Percentiles rank a stretch among this genome's conserved stretches.
Conservation (phyloP, 768 basidiomycete species). For the Mrakia gelida region DNA sequence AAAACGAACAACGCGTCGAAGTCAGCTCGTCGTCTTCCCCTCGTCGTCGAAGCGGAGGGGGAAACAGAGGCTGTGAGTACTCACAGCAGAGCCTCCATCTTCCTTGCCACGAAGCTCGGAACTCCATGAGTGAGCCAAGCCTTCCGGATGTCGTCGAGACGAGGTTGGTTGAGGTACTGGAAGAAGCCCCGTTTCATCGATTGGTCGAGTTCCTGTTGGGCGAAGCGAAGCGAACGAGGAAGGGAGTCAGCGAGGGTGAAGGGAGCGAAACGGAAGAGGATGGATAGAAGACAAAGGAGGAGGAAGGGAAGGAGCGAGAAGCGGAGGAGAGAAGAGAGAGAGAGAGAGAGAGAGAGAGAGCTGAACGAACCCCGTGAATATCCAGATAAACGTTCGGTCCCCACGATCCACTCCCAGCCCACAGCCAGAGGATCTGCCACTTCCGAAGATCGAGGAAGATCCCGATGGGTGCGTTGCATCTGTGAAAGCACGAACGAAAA, state of each 20-base stretch:
- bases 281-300: too few species aligned
- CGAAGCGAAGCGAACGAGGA: not conserved
- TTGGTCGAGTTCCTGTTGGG: slow-evolving; percentile 31
- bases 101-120: slow-evolving; percentile 82
- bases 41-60: not conserved
- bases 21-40: not conserved
- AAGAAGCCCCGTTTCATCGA: slow-evolving; percentile 70
- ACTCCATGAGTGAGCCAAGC: slow-evolving; percentile 83
- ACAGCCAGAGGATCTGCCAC: slow-evolving; percentile 82
- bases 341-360: slow-evolving; percentile 10
- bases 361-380: slow-evolving; percentile 64
- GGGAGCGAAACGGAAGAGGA: too few species aligned
- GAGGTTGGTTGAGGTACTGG: slow-evolving; percentile 74
- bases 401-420: slow-evolving; percentile 84
- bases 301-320: too few species aligned
- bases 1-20: not conserved
- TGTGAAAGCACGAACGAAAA: slow-evolving; percentile 41
- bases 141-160: slow-evolving; percentile 89
- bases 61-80: not conserved
- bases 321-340: too few species aligned
- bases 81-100: slow-evolving; percentile 58
- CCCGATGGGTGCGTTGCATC: slow-evolving; percentile 85
- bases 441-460: slow-evolving; percentile 88
- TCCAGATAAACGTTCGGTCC: slow-evolving; percentile 86
- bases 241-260: slow-evolving; percentile 10